Conservation (phyloP, 2,329 filamentous ascomycete genomes). For the Pseudogymnoascus sp. region DNA sequence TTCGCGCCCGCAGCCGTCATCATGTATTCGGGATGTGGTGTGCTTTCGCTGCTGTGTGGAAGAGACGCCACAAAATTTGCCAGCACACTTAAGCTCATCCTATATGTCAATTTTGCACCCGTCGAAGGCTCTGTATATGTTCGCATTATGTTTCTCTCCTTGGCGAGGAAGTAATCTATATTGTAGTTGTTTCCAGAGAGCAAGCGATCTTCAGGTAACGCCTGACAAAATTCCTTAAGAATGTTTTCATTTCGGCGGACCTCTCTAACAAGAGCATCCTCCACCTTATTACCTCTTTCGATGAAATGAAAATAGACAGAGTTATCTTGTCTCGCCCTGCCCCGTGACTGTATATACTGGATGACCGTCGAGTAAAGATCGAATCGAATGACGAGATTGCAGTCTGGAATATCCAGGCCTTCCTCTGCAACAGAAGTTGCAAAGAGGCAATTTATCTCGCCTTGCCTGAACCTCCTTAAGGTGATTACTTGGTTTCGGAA, state of each 20-base stretch:
- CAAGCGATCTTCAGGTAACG: slow-evolving; percentile 66
- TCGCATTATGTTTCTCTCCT: slow-evolving; percentile 30
- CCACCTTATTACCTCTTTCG: slow-evolving; percentile 58
- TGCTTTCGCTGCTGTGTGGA: slow-evolving; percentile 36
- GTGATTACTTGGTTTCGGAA: slow-evolving; percentile 67
- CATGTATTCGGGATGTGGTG: slow-evolving; percentile 49
- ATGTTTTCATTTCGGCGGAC: slow-evolving; percentile 51
- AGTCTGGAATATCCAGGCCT: slow-evolving; percentile 60
- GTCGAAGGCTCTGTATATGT: slow-evolving; percentile 54
- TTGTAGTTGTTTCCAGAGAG: slow-evolving; percentile 52
- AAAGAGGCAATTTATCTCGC: slow-evolving; percentile 55
- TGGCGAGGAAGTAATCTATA: slow-evolving; percentile 46
- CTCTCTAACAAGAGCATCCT: slow-evolving; percentile 49
- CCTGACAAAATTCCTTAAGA: slow-evolving; percentile 68
- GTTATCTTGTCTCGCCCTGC: slow-evolving; percentile 67
- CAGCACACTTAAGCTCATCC: slow-evolving; percentile 63
- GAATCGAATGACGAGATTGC: slow-evolving; percentile 64
- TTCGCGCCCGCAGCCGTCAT: slow-evolving; percentile 47
- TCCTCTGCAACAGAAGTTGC: slow-evolving; percentile 61
- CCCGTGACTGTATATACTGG: slow-evolving; percentile 88
- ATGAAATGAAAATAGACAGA: slow-evolving; percentile 83
- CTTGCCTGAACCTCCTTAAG: slow-evolving; percentile 55
- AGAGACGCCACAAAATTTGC: slow-evolving; percentile 66
- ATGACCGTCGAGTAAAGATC: slow-evolving; percentile 87
- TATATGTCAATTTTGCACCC: slow-evolving; percentile 71